Percentiles rank a stretch among this genome's conserved stretches.
Evolutionary conservation across 2,329 filamentous ascomycete species (phyloP).

Genomic region (Aplosporella prunicola): DNA sequence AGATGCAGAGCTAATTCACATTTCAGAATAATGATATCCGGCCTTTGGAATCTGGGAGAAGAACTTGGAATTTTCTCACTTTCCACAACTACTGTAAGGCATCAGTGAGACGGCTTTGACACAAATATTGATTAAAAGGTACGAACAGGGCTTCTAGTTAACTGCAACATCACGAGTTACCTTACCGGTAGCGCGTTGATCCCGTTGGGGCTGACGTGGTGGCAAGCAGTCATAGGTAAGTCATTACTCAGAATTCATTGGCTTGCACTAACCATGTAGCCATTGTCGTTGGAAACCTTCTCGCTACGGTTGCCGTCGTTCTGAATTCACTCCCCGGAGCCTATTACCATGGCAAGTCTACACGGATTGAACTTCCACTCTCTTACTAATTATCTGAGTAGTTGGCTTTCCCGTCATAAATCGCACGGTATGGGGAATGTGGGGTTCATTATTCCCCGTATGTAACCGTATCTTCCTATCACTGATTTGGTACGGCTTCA

Average conservation of each 20-base stretch:
- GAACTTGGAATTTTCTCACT: constrained; percentile 36
- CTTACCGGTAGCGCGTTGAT: constrained; percentile 30
- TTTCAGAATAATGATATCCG: constrained; percentile 35
- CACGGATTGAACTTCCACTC: no score
- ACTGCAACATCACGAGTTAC: constrained; percentile 37
- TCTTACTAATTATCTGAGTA: neutral
- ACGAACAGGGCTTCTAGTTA: constrained; percentile 37
- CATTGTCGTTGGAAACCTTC: constrained; percentile 32
- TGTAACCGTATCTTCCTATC: constrained; percentile 32
- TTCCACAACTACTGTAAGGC: constrained; percentile 38
- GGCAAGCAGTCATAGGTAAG: constrained; percentile 27
- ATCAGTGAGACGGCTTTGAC: neutral
- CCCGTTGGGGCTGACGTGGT: constrained; percentile 30
- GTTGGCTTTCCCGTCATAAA: constrained; percentile 35
- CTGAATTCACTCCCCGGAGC: constrained; percentile 31
- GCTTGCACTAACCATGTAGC: constrained; percentile 17
- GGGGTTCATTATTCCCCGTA: constrained; percentile 32
- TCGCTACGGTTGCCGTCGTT: constrained; percentile 27
- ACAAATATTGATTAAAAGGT: neutral
- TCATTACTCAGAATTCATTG: no score
- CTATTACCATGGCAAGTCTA: constrained; percentile 26
- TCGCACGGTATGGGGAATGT: constrained; percentile 35
- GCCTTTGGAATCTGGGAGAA: constrained; percentile 35
- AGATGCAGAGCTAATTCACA: neutral
- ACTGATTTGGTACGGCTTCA: constrained; percentile 27